Evolutionary conservation across 164 flowering plant species (phyloP), one percentile per base, ranked within the genome.

Genomic region (Dillenia suffruticosa): DNA sequence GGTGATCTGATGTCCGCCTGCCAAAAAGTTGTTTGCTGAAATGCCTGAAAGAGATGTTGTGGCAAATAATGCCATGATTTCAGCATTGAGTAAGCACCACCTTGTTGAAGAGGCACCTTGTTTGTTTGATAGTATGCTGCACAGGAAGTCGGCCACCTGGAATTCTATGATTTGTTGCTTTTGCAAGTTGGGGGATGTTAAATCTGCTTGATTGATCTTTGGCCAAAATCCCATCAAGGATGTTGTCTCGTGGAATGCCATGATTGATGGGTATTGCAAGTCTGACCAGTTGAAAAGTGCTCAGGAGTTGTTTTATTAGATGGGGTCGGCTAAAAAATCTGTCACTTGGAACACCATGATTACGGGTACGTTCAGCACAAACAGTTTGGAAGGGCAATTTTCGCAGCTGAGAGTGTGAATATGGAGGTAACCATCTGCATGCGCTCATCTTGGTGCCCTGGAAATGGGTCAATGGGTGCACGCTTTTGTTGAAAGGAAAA

Each of bases 271-370:
- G 16, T 80, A 77, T 40, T 70, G 77, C 61, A 75, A 73, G 49
- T 61, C 62, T 3, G 74, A 49, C 4, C 63, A 64, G 50, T 46
- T 70, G 16, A 50, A 12, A 43, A 16, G 12, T 44, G 81, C 84
- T 24, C 44, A 46, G 51, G 77, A 75, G 58, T 57, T 77, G 63
- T 77, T 80, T 46, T 51, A 62, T 63, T 51, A 19, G 46, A 75
- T 77, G 79, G 75, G 74, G 26, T 60, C 63, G 1, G 61, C 57
- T 1, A 80, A 68, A 58, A 75, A 77, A 44, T 56, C 69, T 15
- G 65, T 79, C 43, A 64, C 75, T 0, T 80, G 81, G 84, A 71
- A 70, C n/a, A 68, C 76, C 9, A 73, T 80, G 78, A 80, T 78
- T 17, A 53, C 76, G 0, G 77, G 6, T 70, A 63, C 56, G 72